Conservation (phyloP, 169 alveolate genomes). For the Cryptosporidium sp. region DNA sequence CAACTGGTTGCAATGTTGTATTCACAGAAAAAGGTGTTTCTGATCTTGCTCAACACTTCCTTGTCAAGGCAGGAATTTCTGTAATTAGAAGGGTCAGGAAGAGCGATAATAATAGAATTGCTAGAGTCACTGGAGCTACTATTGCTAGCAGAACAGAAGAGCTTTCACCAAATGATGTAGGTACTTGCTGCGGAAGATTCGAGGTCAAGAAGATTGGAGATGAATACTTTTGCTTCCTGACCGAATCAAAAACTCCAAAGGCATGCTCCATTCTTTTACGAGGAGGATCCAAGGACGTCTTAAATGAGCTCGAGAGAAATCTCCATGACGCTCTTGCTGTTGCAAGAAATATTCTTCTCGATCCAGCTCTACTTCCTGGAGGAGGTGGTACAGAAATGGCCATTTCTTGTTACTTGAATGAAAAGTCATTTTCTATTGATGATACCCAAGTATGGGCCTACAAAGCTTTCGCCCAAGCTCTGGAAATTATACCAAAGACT, state of each 20-base stretch:
- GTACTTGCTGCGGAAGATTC: constrained; percentile 95
- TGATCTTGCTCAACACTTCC: constrained; percentile 96
- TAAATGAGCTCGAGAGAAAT: constrained; percentile 96
- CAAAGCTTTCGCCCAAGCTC: constrained; percentile 97
- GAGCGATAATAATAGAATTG: constrained; percentile 97
- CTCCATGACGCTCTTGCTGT: constrained; percentile 98
- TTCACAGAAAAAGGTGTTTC: constrained; percentile 98
- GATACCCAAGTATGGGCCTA: constrained; percentile 95
- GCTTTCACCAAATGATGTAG: constrained; percentile 92
- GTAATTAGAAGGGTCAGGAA: constrained; percentile 93
- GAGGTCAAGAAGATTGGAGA: constrained; percentile 94
- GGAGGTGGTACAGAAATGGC: constrained; percentile 99
- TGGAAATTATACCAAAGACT: constrained; percentile 98
- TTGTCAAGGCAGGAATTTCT: constrained; percentile 93
- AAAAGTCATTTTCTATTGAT: constrained; percentile 87
- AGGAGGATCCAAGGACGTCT: constrained; percentile 99
- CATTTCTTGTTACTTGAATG: constrained; percentile 91
- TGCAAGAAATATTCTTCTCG: constrained; percentile 95
- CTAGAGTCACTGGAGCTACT: constrained; percentile 96
- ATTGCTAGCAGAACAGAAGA: constrained; percentile 98
- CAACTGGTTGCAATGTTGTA: constrained; percentile 96
- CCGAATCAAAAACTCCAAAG: constrained; percentile 92
- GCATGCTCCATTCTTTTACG: constrained; percentile 98
- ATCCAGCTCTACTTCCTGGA: constrained; percentile 98
- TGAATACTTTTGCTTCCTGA: constrained; percentile 87